Conservation (phyloP, 2,329 filamentous ascomycete species). For the Scopulariopsis brevicaulis region DNA sequence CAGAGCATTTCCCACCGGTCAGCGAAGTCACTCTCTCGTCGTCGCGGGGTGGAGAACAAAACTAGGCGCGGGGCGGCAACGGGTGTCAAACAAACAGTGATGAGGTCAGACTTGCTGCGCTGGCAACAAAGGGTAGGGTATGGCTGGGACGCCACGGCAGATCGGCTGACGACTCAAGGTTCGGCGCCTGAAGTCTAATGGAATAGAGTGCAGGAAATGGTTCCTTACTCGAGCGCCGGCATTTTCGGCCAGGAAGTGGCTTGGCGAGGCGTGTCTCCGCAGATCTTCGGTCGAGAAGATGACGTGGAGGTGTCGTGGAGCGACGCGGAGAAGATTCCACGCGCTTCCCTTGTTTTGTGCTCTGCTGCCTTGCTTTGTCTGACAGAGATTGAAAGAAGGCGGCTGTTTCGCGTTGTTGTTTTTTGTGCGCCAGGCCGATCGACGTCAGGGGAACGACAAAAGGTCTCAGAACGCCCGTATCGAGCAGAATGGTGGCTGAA, state of each 20-base stretch:
- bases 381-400: background rate
- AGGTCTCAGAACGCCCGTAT: background rate
- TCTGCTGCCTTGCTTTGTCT: background rate
- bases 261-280: background rate
- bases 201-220: background rate
- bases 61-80: background rate
- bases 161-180: background rate
- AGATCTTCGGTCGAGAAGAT: background rate
- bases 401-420: background rate
- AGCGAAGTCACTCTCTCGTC: background rate
- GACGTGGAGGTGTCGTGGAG: background rate
- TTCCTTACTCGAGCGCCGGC: constrained; percentile 17
- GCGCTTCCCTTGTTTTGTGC: background rate
- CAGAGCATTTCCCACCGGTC: background rate
- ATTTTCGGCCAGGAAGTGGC: constrained; percentile 6
- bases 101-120: background rate
- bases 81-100: background rate
- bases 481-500: background rate
- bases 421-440: background rate
- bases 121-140: background rate
- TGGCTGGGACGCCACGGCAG: background rate
- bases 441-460: background rate
- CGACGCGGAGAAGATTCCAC: background rate
- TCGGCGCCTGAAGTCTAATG: background rate
- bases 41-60: background rate